Conservation (phyloP, 73 alveolate genomes). For the Urostyla sp. region DNA sequence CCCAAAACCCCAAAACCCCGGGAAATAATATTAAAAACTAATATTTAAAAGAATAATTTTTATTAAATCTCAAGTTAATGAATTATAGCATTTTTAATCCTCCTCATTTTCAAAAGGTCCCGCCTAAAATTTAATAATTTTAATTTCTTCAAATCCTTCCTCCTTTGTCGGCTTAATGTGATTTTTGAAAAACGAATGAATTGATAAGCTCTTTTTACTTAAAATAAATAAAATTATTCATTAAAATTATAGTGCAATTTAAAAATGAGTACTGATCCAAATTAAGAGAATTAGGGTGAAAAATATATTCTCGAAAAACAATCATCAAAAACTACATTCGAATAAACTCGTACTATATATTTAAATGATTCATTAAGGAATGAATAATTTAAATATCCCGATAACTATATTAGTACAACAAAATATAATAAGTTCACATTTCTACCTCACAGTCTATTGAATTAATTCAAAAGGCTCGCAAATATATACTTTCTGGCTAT, state of each 20-base stretch:
- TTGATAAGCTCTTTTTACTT: constrained; percentile 91
- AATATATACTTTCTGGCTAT: constrained; percentile 83
- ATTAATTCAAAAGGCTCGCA: constrained; percentile 82
- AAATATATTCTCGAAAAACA: too few relatives aligned
- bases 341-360: constrained; percentile 33
- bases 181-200: constrained; percentile 91
- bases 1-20: constrained; percentile 5
- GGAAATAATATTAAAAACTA: background rate
- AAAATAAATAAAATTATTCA: too few relatives aligned
- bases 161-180: constrained; percentile 80
- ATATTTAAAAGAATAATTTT: background rate
- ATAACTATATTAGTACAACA: constrained; percentile 86
- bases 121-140: constrained; percentile 86
- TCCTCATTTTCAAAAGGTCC: constrained; percentile 96
- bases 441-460: constrained; percentile 73
- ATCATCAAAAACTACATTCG: background rate
- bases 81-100: constrained; percentile 84
- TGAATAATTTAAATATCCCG: constrained; percentile 12
- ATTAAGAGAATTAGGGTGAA: too few relatives aligned
- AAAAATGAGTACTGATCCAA: too few relatives aligned
- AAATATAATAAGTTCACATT: constrained; percentile 76
- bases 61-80: constrained; percentile 16
- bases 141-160: constrained; percentile 93
- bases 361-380: constrained; percentile 21
- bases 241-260: too few relatives aligned